Percentiles rank a stretch among this genome's conserved stretches.
phyloP scores from a whole-genome alignment of 805 yeast species.

The Zygosaccharomyces bailii region DNA sequence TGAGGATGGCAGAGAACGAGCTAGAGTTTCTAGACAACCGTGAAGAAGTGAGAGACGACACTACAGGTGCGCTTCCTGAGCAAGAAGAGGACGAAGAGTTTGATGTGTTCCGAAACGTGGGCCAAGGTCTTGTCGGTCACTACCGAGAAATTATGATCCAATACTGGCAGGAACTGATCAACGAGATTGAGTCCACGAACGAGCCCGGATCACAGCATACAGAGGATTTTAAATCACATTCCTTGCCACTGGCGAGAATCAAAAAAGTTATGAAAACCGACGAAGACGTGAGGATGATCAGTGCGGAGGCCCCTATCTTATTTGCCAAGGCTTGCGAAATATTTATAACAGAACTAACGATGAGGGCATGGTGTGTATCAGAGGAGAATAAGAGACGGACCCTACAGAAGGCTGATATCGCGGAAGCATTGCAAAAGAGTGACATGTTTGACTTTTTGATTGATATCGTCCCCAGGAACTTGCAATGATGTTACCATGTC shows the following conservation, averaged over 20 bases:
- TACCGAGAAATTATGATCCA: slow-evolving; percentile 88
- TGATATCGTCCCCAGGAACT: slow-evolving; percentile 74
- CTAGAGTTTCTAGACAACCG: slow-evolving; percentile 4
- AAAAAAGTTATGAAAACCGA: slow-evolving; percentile 98
- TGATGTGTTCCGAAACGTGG: slow-evolving; percentile 79
- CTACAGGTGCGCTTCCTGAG: slow-evolving; percentile 8
- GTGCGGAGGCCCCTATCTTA: slow-evolving; percentile 96
- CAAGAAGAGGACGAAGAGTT: slow-evolving; percentile 37
- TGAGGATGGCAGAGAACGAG: slow-evolving; percentile 10
- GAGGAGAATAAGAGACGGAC: slow-evolving; percentile 95
- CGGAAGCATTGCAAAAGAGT: slow-evolving; percentile 88
- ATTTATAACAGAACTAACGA: slow-evolving; percentile 92
- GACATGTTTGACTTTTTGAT: slow-evolving; percentile 97
- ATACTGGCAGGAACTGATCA: slow-evolving; percentile 96
- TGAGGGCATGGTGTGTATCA: slow-evolving; percentile 99
- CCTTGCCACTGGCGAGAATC: slow-evolving; percentile 90
- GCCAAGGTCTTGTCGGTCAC: slow-evolving; percentile 81
- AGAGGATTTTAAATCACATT: slow-evolving; percentile 91
- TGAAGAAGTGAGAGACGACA: slow-evolving; percentile 1
- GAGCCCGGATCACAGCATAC: slow-evolving; percentile 62
- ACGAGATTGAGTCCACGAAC: slow-evolving; percentile 51
- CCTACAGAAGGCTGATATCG: slow-evolving; percentile 88
- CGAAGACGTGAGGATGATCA: slow-evolving; percentile 94
- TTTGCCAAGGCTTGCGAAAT: slow-evolving; percentile 98
- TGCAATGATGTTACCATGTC: no score